Conservation (phyloP, 257 asterid species). For the Forsythia viridissima region DNA sequence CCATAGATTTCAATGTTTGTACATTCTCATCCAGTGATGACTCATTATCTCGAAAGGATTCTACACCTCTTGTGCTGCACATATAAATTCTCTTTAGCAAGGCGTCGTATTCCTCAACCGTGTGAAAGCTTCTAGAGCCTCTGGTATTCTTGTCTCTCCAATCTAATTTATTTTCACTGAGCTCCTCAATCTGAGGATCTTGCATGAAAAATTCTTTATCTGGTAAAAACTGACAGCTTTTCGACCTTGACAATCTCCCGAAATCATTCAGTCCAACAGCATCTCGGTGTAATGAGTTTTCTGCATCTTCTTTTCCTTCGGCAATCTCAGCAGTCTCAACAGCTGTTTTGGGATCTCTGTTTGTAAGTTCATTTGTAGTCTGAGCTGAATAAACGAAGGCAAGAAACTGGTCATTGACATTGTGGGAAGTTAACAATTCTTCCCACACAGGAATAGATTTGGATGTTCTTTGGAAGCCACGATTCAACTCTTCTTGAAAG, state of each 20-base stretch:
- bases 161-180: conserved; percentile 18
- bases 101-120: conserved; percentile 54
- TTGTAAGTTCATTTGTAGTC: conserved; percentile 14
- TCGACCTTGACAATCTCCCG: conserved; percentile 35
- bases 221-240: conserved; percentile 29
- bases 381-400: conserved; percentile 30
- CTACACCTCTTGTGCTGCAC: conserved; percentile 2
- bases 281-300: neutral
- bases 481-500: conserved; percentile 38
- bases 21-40: neutral
- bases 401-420: conserved; percentile 31
- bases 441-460: conserved; percentile 31
- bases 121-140: conserved; percentile 58
- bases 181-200: neutral
- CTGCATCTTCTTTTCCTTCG: neutral
- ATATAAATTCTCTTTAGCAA: conserved; percentile 42
- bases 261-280: conserved; percentile 2
- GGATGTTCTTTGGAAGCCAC: conserved; percentile 31
- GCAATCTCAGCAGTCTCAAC: neutral
- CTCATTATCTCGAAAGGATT: conserved; percentile 11
- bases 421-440: conserved; percentile 33
- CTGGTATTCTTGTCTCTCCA: conserved; percentile 24
- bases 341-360: conserved; percentile 6
- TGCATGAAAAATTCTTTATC: conserved; percentile 4
- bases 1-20: neutral